Evolutionary conservation across 2,329 filamentous ascomycete species (phyloP), one percentile per base, ranked within the genome.

Genomic region (Exophiala dermatitidis): DNA sequence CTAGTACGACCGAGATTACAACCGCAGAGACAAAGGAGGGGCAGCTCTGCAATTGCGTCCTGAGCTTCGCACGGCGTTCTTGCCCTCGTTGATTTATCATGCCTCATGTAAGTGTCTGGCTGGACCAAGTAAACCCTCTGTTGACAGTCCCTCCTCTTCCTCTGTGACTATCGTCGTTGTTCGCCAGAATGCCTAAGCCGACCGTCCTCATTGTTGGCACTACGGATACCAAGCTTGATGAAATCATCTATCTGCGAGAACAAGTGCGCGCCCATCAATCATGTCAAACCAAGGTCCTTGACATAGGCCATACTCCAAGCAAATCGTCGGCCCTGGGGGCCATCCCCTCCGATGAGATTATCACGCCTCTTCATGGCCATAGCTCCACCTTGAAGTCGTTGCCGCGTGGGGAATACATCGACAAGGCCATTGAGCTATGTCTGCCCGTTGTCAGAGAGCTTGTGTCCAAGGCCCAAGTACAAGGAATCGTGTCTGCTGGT

Each of bases 211-310:
- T 84, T 9, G 66, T 85, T 26, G 82, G 82, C 19, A 85, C 81
- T 9, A 82, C 78, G 62, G 83, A 86, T 62, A 84, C 81, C 32
- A 86, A 85, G 64, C 70, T 82, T 7, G 66, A 76, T 3, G 81
- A 85, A 63, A 71, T 83, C 1, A 66, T 79, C 2, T 83, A 76
- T 62, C 68, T 83, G 1, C 73, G 74, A 44, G 66, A 73, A 2
- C 69, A 72, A 37, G 75, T 83, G 50, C 52, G 71, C 46, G 52
- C 61, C 44, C 59, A 62, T 45, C 58, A 53, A 6, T 49, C 59
- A 9, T 64, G 65, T 12, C 60, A 65, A 10, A 72, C 80, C 5
- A 71, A 74, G 3, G 61, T 83, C 29, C 72, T 82, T 52, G 80
- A 83, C 59, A 77, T 81, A 2, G 82, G 83, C 32, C 72, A 78